Evolutionary conservation across 345 rosid genomes (phyloP).

Genomic region (Nasturtium officinale): DNA sequence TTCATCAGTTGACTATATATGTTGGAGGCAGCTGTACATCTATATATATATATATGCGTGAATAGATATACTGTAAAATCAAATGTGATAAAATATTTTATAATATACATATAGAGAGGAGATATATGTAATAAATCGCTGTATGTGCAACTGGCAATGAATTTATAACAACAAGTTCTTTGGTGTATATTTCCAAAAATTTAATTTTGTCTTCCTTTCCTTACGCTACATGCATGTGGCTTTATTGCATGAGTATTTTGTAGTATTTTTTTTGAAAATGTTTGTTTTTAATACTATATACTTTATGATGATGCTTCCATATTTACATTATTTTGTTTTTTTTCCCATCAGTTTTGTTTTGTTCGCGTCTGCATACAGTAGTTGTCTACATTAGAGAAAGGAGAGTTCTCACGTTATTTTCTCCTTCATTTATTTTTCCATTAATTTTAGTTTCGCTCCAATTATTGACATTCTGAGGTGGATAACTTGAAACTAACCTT

Average conservation of each 20-base stretch:
- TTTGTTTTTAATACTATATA: not conserved
- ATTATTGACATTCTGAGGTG: not conserved
- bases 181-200: slow-evolving; percentile 40
- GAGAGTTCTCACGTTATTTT: slow-evolving; percentile 34
- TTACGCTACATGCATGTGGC: slow-evolving; percentile 51
- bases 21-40: slow-evolving; percentile 42
- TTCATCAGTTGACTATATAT: slow-evolving; percentile 42
- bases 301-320: slow-evolving; percentile 8
- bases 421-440: slow-evolving; percentile 1
- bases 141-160: slow-evolving; percentile 49
- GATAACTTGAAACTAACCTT: not conserved
- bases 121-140: slow-evolving; percentile 43
- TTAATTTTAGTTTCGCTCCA: not conserved
- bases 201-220: slow-evolving; percentile 45
- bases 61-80: slow-evolving; percentile 9
- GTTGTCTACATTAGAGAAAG: slow-evolving; percentile 6
- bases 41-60: slow-evolving; percentile 20
- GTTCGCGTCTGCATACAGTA: slow-evolving; percentile 18
- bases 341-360: not conserved
- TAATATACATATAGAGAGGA: slow-evolving; percentile 9
- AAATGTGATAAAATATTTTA: slow-evolving; percentile 31
- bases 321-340: slow-evolving; percentile 1
- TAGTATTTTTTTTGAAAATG: not conserved
- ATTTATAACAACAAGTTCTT: slow-evolving; percentile 45
- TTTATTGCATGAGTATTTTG: slow-evolving; percentile 46